phyloP scores from a whole-genome alignment of 208 protist species.

The Acanthamoeba sp. region DNA sequence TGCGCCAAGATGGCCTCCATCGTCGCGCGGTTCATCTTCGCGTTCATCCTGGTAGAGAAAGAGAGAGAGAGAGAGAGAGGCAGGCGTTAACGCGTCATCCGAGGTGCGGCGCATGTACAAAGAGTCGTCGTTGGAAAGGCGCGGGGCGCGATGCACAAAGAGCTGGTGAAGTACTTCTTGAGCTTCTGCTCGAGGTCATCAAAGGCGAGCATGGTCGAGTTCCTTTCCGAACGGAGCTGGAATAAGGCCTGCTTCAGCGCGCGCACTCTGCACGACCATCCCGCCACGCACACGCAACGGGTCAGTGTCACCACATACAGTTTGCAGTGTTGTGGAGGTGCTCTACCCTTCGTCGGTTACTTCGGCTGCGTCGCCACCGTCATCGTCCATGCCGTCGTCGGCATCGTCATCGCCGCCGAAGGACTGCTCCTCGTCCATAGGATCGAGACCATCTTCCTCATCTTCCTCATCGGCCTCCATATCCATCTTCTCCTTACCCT shows the following conservation, averaged over 20 bases:
- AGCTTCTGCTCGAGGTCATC: slow-evolving; percentile 12
- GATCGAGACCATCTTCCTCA: background rate
- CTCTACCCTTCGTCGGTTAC: background rate
- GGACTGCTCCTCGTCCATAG: background rate
- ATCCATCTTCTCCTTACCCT: background rate
- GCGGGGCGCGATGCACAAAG: too few species aligned
- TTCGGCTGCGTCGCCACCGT: background rate
- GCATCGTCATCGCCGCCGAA: too few species aligned
- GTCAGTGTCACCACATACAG: background rate
- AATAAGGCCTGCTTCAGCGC: background rate
- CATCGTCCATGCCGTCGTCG: background rate
- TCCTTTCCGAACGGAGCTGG: background rate
- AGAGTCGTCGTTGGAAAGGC: too few species aligned
- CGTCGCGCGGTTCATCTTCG: slow-evolving; percentile 6
- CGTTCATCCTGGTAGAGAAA: slow-evolving; percentile 9
- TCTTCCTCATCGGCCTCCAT: background rate
- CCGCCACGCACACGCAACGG: background rate
- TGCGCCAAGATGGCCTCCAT: slow-evolving; percentile 3
- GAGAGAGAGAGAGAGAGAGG: background rate
- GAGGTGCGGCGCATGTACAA: too few species aligned
- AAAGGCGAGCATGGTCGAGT: background rate
- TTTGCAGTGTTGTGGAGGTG: too few species aligned
- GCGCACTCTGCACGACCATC: background rate
- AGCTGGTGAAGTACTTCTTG: slow-evolving; percentile 7
- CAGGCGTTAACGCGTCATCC: too few species aligned